Evolutionary conservation across 345 rosid genomes (phyloP), one percentile per base, ranked within the genome.

Genomic region (Pelargonium nanum): DNA sequence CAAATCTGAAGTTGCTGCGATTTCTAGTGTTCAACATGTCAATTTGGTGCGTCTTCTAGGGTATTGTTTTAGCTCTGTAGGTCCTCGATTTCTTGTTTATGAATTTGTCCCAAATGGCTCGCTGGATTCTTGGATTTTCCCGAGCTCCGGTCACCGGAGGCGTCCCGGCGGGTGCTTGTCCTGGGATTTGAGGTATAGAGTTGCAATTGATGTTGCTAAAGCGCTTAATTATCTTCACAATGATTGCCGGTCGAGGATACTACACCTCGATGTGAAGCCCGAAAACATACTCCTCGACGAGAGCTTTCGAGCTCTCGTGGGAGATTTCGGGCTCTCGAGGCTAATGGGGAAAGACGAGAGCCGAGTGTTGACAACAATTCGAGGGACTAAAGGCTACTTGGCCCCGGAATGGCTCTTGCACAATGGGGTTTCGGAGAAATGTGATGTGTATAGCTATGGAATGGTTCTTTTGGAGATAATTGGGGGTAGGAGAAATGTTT

Each of bases 361-460:
- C 50, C 30, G 72, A 58, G 76, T 81, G 0, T 16, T 84, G 1
- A 84, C 94, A 0, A 84, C 83, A 13, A 76, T 84, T n/a, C 71
- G 90, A 1, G 94, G 94, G 1, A 86, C 94, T 1, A 70, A 74
- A 40, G 90, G 90, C 1, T 87, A 87, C 51, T 63, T 87, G 67
- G 94, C 90, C 1, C 94, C 94, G 0, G 90, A 87, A 63, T 86
- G 90, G 94, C 78, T 93, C 55, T 45, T 86, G 48, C 86, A 75
- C 15, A 68, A 50, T 0, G 86, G 89, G 1, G 70, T 87, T 21
- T 83, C 95, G 0, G 89, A 81, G 72, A 89, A 89, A 68, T 86
- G 78, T 1, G 97, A 89, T 26, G 73, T 87, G 51, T 89, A 85
- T 30, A 87, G 95, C 55, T 89, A 72, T 6, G 92, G 95, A 0